Evolutionary conservation across 768 basidiomycete genomes (phyloP), one percentile per base, ranked within the genome.

Genomic region (Butyriboletus loyo): DNA sequence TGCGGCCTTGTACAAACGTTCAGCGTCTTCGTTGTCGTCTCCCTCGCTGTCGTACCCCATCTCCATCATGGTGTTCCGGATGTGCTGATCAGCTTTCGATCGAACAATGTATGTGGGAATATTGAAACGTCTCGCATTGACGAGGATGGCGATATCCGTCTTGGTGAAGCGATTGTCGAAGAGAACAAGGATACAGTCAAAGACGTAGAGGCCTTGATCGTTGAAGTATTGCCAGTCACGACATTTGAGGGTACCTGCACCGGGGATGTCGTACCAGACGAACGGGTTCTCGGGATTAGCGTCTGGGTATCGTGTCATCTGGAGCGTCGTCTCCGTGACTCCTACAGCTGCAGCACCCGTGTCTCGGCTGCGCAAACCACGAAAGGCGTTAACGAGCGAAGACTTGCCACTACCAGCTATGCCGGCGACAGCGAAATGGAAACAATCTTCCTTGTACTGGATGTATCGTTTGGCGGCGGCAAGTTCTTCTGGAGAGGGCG

Each of bases 171-270:
- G 66, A 46, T 67, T 66, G 54, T 66, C 64, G 35, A 72, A 64
- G 22, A 72, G 45, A 2, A 73, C 59, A 32, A 72, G 30, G 46
- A 72, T 64, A n/a, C 59, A 66, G 46, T 73, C 72, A 30, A 73
- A 72, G 40, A 70, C 61, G 22, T 68, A 73, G 14, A 73, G 67
- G 1, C 71, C 71, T 35, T 72, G 67, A 4, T 58, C 42, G 21
- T 72, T 71, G 59, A 73, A 73, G 46, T 73, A 73, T 21, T 69
- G 60, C 70, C 70, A 72, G 41, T 66, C 69, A 8, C 60, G 59
- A 22, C 66, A 62, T n/a, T 51, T 60, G 19, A 66, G 10, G 2
- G 72, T 73, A 11, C 70, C 69, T 10, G 72, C 70, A 14, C 71
- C 72, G 0, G 71, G 72, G n/a, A 71, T 37, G 35, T 73, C 72